These are phyloP conservation scores for Rhizophagus sp. DNA, from an alignment of 192 early-diverging fungal genomes.

Conservation along the genomic window DNA sequence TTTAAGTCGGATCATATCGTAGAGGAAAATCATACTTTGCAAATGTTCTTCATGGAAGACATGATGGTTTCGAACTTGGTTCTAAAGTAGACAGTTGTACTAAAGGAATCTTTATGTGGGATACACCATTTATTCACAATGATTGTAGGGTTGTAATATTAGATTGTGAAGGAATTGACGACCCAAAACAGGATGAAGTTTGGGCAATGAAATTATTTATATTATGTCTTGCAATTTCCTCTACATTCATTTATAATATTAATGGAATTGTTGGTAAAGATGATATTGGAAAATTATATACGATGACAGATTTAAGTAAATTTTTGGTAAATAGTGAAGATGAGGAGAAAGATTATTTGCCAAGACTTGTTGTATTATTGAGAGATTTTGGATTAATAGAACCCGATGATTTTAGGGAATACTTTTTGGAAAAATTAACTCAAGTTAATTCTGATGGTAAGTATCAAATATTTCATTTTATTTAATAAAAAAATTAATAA, in stretches of 20 bases:
- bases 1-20: constrained; percentile 19
- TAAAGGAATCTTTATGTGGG: constrained; percentile 25
- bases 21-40: constrained; percentile 26
- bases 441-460: constrained; percentile 18
- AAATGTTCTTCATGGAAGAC: constrained; percentile 18
- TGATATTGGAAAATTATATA: constrained; percentile 26
- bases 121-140: constrained; percentile 18
- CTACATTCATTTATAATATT: constrained; percentile 27
- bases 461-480: background rate
- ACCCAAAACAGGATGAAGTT: constrained; percentile 19
- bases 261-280: constrained; percentile 19
- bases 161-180: constrained; percentile 27
- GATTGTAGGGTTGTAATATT: background rate
- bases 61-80: constrained; percentile 28
- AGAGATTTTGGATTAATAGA: constrained; percentile 12
- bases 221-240: constrained; percentile 21
- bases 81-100: constrained; percentile 24
- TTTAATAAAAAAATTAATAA: background rate
- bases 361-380: constrained; percentile 17
- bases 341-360: constrained; percentile 6
- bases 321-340: constrained; percentile 6
- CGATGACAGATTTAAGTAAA: constrained; percentile 25
- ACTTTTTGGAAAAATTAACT: constrained; percentile 13
- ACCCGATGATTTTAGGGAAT: constrained; percentile 4
- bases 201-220: constrained; percentile 24